phyloP scores from a whole-genome alignment of 2,329 filamentous ascomycete species.

The Endothia cerciana region DNA sequence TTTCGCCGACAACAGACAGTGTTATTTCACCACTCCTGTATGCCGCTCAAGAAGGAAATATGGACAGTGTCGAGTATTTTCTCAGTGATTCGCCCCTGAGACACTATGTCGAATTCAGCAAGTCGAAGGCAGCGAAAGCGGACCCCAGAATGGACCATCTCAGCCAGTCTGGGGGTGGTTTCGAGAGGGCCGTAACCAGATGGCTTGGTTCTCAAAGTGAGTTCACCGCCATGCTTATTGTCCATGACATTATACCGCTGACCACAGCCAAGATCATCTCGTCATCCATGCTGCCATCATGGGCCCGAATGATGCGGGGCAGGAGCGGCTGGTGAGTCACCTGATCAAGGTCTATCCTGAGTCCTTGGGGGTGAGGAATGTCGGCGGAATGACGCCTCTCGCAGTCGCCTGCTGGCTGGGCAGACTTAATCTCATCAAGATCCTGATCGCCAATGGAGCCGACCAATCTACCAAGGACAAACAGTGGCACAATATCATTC shows the following conservation, averaged over 20 bases:
- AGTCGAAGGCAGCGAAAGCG: conserved; percentile 60
- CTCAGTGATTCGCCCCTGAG: conserved; percentile 70
- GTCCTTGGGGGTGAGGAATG: conserved; percentile 64
- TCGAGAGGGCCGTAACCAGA: conserved; percentile 63
- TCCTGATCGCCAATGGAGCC: conserved; percentile 69
- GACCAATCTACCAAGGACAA: conserved; percentile 68
- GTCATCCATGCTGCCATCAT: conserved; percentile 69
- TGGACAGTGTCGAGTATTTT: conserved; percentile 79
- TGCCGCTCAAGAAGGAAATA: conserved; percentile 58
- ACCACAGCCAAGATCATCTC: conserved; percentile 53
- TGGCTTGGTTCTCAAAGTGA: conserved; percentile 66
- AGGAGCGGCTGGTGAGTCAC: conserved; percentile 64
- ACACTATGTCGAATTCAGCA: conserved; percentile 69
- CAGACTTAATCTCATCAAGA: conserved; percentile 57
- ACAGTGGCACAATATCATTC: conserved; percentile 69
- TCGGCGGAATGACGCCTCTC: conserved; percentile 67
- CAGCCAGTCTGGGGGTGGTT: conserved; percentile 60
- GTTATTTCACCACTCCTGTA: conserved; percentile 62
- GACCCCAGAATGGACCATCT: conserved; percentile 68
- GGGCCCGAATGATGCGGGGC: conserved; percentile 43
- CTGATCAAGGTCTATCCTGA: conserved; percentile 65
- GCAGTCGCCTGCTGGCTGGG: conserved; percentile 65
- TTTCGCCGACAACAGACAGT: conserved; percentile 44
- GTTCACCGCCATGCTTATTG: conserved; percentile 37
- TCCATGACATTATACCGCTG: background rate